A percentile compares a stretch with the other conserved stretches of the same genome.
These are phyloP conservation scores for Colletotrichum gigasporum DNA, from an alignment of 2,329 filamentous ascomycete genomes.

Conservation along the genomic window DNA sequence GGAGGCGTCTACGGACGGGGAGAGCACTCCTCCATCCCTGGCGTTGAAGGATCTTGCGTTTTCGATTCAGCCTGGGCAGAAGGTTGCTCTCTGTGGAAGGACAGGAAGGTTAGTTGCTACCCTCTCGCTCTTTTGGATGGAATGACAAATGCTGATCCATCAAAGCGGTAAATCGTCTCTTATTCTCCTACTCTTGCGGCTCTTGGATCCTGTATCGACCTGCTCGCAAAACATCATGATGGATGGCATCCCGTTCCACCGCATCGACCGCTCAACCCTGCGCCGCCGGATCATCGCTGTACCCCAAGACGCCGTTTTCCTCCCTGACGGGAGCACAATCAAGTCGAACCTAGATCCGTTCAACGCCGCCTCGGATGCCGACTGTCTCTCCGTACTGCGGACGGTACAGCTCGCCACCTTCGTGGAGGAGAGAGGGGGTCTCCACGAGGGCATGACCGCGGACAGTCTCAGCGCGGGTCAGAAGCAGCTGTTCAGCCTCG, in stretches of 20 bases:
- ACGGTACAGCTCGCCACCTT: constrained; percentile 40
- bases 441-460: constrained; percentile 46
- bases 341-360: constrained; percentile 49
- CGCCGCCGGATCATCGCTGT: constrained; percentile 54
- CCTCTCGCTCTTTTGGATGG: accelerated
- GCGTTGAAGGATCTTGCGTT: constrained; percentile 28
- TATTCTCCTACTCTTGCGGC: constrained; percentile 43
- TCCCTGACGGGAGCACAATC: constrained; percentile 48
- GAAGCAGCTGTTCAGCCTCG: constrained; percentile 68
- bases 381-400: constrained; percentile 40
- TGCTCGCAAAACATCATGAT: constrained; percentile 42
- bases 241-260: constrained; percentile 46
- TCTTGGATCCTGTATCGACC: constrained; percentile 42
- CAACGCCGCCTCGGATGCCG: constrained; percentile 34
- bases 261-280: constrained; percentile 47
- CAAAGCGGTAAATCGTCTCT: constrained; percentile 46
- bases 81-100: constrained; percentile 37
- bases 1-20: neutral
- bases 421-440: constrained; percentile 37
- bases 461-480: constrained; percentile 63
- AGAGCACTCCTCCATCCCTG: neutral
- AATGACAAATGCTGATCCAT: neutral
- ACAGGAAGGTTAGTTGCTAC: constrained; percentile 34
- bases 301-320: constrained; percentile 58
- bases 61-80: constrained; percentile 28